Base-by-base conservation (phyloP, 2,329 filamentous ascomycete species). In the Ascochyta pisi region DNA sequence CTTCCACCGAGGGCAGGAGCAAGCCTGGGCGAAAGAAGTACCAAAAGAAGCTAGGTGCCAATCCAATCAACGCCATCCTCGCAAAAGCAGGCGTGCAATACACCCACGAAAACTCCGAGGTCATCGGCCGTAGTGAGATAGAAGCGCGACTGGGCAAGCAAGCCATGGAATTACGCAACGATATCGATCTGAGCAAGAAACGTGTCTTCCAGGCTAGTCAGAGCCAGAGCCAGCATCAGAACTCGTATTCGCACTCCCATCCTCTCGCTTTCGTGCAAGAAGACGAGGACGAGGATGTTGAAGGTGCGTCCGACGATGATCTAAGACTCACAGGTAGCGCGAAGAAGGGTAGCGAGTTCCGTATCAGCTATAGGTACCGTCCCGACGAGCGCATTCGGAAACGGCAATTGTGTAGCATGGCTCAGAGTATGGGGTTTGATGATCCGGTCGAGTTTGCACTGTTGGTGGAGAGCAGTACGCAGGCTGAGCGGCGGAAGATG, bases 61-160 rank as follows among this genome's bases (percentile, higher is more conserved):
- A 98, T 67, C 89, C 91, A 0, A 84, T 98, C 29, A 89, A 94
- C 65, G 95, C 92, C 2, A 98, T 99, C 59, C 84, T 99, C 1
- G 87, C 91, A 3, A 86, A 88, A 7, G 92, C 91, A 0, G 95
- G 95, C 2, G 93, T 99, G 0, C 88, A 95, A 69, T 99, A 99
- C 73, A 96, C 92, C 0, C 95, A 99, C 70, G 90, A 98, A 66
- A 99, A 99, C 72, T 92, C 91, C 1, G 93, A 99, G 76, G 93
- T 99, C 13, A 86, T 99, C 53, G 95, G 95, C 10, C 89, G 91
- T 0, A 95, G 90, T n/a, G 91, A 89, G 64, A 84, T 97, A n/a
- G 95, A 99, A 77, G 89, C 90, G 61, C 86, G 89, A 54, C 84
- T 99, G 5, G 93, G 90, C 41, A 87, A 88, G 19, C 86, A 86